Base-by-base conservation (phyloP, 305 asterid genomes). In the Fraxinus angustifolia region DNA sequence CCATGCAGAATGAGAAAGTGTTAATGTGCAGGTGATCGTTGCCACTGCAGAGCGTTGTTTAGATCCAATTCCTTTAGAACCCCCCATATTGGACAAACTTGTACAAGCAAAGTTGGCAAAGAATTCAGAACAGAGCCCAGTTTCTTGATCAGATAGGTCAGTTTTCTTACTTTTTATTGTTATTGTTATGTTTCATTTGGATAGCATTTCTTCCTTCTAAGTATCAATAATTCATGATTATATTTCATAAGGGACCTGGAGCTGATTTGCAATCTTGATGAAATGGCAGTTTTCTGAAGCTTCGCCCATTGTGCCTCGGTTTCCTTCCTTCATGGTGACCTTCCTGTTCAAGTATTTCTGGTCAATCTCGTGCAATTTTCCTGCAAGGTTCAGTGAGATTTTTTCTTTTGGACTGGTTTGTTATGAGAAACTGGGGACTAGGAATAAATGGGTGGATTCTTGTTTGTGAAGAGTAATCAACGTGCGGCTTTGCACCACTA, bases 1-100 rank as follows among this genome's bases (percentile, higher is more conserved):
- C 65, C 6, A 17, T 3, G 73, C 28, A 17, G 28, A 68, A 42
- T 85, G 34, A 86, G 65, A 48, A 6, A 14, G 73, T 45, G 28
- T 34, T 65, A 26, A n/a, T 26, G 14, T 79, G 21, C n/a, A 89
- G 91, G 91, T 85, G 40, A 83, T 87, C 75, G 88, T 89, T 77
- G 87, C 91, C 81, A 86, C 88, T 79, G 89, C 90, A 30, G 91
- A 89, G 79, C 90, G 91, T 12, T 87, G 90, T 79, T 85, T 85
- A 28, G 91, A 89, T 84, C 89, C 89, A 62, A 82, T 85, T 62
- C 87, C 89, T 50, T 76, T 89, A 78, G 90, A 89, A 68, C 86
- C 82, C 40, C 85, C 91, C 11, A 87, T 89, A 28, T 82, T 89
- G 80, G 90, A 89, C 81, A 89, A 83, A 85, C 89, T 89, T 30